Evolutionary conservation across 1,284 basidiomycete genomes (phyloP), one percentile per base, ranked within the genome.

Genomic region (Bjerkandera adusta): DNA sequence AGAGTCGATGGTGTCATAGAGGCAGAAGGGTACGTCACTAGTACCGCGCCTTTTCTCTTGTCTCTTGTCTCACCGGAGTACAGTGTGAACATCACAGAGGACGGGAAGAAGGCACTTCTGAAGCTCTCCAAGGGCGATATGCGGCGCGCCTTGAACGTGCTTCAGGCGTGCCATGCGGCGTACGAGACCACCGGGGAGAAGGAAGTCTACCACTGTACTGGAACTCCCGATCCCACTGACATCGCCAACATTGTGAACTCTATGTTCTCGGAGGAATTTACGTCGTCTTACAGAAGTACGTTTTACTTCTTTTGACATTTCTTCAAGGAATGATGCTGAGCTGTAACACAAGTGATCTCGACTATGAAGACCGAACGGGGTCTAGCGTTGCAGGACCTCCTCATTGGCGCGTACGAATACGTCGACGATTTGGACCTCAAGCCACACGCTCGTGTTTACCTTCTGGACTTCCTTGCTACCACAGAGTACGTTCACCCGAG

Each of bases 111-210:
- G 37, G 96, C 97, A 3, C 72, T 99, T 29, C 74, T 99, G 35
- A 97, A 92, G 64, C 79, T 99, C 7, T 94, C 92, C 0, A 88
- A 86, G 56, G 97, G 97, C 22, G 97, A 99, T 65, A 99, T 99
- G 97, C 85, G 97, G 53, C 76, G 97, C 45, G 96, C 95, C 1
- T 74, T 99, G 35, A 99, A 97, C 62, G 87, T 99, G 30, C 73
- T 99, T 8, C 96, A 99, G 73, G 97, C 97, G 1, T 99, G 96
- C 61, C 92, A 98, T 66, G 95, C 97, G 13, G 97, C 96, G 2
- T 97, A 97, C 63, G 92, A 95, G 36, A 66, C 77, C 3, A 85
- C 87, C 26, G 90, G 92, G 56, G 94, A 97, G 68, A 83, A 83
- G 0, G 93, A 96, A 50, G 85, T 99, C 15, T 99, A 99, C 68